Evolutionary conservation across 441 rosid genomes (phyloP).

Genomic region (Manihot esculenta): DNA sequence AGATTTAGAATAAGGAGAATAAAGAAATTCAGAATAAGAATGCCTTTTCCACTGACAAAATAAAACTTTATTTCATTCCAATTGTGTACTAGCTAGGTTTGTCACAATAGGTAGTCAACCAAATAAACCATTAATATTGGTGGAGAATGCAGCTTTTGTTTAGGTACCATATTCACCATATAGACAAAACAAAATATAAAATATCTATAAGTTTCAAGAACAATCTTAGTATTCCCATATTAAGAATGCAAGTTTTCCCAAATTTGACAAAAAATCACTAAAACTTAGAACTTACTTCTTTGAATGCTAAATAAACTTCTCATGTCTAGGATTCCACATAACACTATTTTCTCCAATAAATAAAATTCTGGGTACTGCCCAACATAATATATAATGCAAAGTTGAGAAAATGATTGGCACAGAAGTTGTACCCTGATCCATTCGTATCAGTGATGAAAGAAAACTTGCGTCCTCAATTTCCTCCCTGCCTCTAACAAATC

Average conservation of each 20-base stretch:
- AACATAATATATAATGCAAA: slow-evolving; percentile 5
- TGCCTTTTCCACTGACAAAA: background rate
- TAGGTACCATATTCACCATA: background rate
- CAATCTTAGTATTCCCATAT: background rate
- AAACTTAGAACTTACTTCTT: background rate
- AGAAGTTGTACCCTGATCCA: slow-evolving; percentile 36
- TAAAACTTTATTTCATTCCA: background rate
- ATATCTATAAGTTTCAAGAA: background rate
- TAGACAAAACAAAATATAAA: background rate
- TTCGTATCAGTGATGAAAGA: slow-evolving; percentile 16
- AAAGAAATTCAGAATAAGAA: background rate
- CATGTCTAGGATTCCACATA: background rate
- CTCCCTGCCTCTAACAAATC: slow-evolving; percentile 24
- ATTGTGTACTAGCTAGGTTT: background rate
- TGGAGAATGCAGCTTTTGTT: background rate
- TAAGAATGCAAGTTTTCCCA: background rate
- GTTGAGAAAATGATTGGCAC: background rate
- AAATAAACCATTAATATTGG: background rate
- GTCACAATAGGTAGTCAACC: background rate
- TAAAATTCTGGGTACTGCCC: background rate
- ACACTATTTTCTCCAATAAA: background rate
- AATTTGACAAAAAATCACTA: background rate
- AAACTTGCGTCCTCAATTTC: slow-evolving; percentile 12
- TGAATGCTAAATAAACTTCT: background rate
- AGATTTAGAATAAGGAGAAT: background rate